These are phyloP conservation scores for Sporothrix protearum DNA, from an alignment of 2,329 filamentous ascomycete species.

Conservation along the genomic window DNA sequence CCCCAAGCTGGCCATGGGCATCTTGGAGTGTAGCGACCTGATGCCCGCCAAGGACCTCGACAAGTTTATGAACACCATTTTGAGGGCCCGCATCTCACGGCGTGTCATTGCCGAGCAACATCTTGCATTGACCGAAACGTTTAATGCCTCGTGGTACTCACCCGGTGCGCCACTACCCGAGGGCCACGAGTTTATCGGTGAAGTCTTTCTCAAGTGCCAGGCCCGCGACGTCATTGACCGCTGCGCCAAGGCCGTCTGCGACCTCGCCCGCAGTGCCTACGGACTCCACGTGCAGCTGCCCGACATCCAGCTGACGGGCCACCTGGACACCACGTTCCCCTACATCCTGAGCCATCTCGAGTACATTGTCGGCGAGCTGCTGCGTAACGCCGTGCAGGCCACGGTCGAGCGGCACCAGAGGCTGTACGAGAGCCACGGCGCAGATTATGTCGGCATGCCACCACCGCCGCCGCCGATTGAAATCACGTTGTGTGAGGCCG, in stretches of 20 bases:
- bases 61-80: conserved; percentile 89
- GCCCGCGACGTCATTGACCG: conserved; percentile 83
- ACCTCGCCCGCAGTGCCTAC: conserved; percentile 71
- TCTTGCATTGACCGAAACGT: conserved; percentile 89
- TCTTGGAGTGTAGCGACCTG: conserved; percentile 80
- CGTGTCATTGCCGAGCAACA: conserved; percentile 98
- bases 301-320: conserved; percentile 76
- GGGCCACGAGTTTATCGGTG: conserved; percentile 78
- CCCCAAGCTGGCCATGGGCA: conserved; percentile 88
- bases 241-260: conserved; percentile 71
- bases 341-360: conserved; percentile 95
- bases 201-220: conserved; percentile 91
- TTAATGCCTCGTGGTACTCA: conserved; percentile 85
- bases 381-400: conserved; percentile 92
- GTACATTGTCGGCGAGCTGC: conserved; percentile 92
- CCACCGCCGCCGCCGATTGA: conserved; percentile 73
- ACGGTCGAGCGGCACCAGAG: conserved; percentile 67
- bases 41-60: conserved; percentile 81
- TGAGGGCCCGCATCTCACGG: conserved; percentile 88
- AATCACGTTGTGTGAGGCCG: conserved; percentile 88
- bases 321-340: conserved; percentile 86
- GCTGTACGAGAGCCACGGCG: conserved; percentile 30
- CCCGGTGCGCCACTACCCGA: conserved; percentile 69
- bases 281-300: conserved; percentile 69
- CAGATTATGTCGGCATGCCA: not conserved